A percentile compares a stretch with the other conserved stretches of the same genome.
phyloP scores from a whole-genome alignment of 257 asterid genomes.

The Ballota nigra region DNA sequence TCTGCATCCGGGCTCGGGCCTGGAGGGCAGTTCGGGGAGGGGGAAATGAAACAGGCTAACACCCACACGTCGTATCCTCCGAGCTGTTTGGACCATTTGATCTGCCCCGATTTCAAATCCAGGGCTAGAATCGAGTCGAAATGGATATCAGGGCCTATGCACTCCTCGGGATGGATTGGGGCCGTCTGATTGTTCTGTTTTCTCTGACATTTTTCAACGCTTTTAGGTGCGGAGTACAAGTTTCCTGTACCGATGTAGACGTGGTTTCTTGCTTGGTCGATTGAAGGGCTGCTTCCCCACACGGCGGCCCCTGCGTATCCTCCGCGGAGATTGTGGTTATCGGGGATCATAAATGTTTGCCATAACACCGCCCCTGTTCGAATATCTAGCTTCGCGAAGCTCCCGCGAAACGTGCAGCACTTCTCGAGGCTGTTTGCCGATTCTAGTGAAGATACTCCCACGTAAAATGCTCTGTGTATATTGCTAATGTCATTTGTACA shows the following conservation, averaged over 20 bases:
- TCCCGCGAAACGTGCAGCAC: slow-evolving; percentile 56
- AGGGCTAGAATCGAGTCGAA: slow-evolving; percentile 45
- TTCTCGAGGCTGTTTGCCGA: slow-evolving; percentile 22
- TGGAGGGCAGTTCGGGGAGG: slow-evolving; percentile 42
- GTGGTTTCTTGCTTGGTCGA: slow-evolving; percentile 33
- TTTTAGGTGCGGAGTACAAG: slow-evolving; percentile 46
- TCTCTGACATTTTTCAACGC: slow-evolving; percentile 36
- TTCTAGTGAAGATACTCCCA: slow-evolving; percentile 51
- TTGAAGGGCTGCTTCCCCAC: slow-evolving; percentile 61
- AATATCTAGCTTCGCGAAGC: slow-evolving; percentile 43
- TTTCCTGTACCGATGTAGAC: slow-evolving; percentile 56
- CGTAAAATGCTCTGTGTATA: slow-evolving; percentile 30
- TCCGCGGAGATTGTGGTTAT: slow-evolving; percentile 30
- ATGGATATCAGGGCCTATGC: slow-evolving; percentile 44
- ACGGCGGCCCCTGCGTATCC: slow-evolving; percentile 51
- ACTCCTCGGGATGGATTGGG: slow-evolving; percentile 30
- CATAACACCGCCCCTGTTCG: slow-evolving; percentile 43
- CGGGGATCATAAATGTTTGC: slow-evolving; percentile 45
- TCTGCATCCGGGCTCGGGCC: slow-evolving; percentile 51
- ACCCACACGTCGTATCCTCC: slow-evolving; percentile 64
- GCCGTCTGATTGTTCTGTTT: slow-evolving; percentile 35
- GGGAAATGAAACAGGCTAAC: slow-evolving; percentile 28
- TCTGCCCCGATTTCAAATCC: slow-evolving; percentile 34
- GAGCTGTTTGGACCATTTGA: slow-evolving; percentile 49
- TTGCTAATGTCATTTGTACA: neutral